phyloP scores from a whole-genome alignment of 2,329 filamentous ascomycete genomes.

The Exutisphaerella laricina region DNA sequence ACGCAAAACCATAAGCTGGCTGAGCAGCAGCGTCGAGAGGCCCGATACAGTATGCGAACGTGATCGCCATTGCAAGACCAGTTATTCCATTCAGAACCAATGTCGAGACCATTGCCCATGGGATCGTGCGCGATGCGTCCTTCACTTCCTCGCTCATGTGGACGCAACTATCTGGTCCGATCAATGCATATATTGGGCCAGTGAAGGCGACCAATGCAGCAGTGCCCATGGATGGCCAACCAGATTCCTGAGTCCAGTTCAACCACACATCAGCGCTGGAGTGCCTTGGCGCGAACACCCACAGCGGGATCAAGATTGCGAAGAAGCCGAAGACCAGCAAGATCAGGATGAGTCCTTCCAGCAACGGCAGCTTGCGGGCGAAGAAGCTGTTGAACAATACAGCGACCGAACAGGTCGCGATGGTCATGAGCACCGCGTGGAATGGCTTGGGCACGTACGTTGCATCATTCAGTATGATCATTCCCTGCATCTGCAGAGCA shows the following conservation, averaged over 20 bases:
- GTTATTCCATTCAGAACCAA: conserved; percentile 38
- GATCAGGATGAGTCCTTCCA: conserved; percentile 28
- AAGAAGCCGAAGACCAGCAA: conserved; percentile 31
- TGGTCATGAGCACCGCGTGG: conserved; percentile 41
- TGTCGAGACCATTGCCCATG: conserved; percentile 39
- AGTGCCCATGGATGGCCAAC: conserved; percentile 27
- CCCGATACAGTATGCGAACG: conserved; percentile 35
- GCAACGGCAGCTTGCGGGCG: conserved; percentile 23
- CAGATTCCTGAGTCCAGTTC: conserved; percentile 18
- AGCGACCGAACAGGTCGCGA: conserved; percentile 21
- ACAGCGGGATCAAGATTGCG: conserved; percentile 30
- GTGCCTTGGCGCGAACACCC: conserved; percentile 26
- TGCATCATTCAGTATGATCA: conserved; percentile 41
- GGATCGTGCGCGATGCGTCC: conserved; percentile 30
- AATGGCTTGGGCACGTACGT: conserved; percentile 39
- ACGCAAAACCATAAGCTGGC: conserved; percentile 22
- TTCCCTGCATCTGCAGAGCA: conserved; percentile 42
- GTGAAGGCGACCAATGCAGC: conserved; percentile 24
- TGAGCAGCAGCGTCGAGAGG: conserved; percentile 30
- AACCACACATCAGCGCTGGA: conserved; percentile 23
- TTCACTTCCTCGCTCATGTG: conserved; percentile 31
- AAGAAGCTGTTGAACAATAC: conserved; percentile 29
- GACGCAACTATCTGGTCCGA: conserved; percentile 21
- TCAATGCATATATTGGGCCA: conserved; percentile 21
- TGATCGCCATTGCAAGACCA: conserved; percentile 39